Conservation (phyloP, 345 rosid species). For the Populus davidiana region DNA sequence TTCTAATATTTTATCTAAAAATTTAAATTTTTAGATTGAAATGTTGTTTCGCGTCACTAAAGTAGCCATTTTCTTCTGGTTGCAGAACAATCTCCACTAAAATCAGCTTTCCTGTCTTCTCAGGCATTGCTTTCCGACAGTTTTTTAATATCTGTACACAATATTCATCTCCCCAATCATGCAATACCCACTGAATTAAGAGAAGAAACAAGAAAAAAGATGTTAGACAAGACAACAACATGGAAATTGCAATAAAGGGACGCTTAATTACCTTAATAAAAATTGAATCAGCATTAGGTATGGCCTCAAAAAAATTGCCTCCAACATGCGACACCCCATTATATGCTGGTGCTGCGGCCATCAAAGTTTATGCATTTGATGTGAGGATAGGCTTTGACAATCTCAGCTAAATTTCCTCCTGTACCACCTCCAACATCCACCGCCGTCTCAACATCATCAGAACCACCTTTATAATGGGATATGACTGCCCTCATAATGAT, state of each 20-base stretch:
- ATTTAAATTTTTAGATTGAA: too few relatives aligned
- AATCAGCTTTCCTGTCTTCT: too few relatives aligned
- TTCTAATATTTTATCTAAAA: too few relatives aligned
- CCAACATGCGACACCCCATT: slow-evolving; percentile 29
- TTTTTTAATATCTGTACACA: slow-evolving; percentile 30
- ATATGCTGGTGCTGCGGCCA: slow-evolving; percentile 28
- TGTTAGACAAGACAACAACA: too few relatives aligned
- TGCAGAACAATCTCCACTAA: slow-evolving; percentile 22
- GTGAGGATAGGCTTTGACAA: slow-evolving; percentile 30
- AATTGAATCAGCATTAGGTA: too few relatives aligned
- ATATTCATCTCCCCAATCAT: slow-evolving; percentile 30
- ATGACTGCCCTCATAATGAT: slow-evolving; percentile 19
- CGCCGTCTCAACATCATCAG: slow-evolving; percentile 13
- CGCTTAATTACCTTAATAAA: too few relatives aligned
- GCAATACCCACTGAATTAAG: slow-evolving; percentile 25
- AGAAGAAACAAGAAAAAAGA: not conserved
- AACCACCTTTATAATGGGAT: slow-evolving; percentile 23
- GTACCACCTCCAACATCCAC: slow-evolving; percentile 45
- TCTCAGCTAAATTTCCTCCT: slow-evolving; percentile 19
- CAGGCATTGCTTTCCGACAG: slow-evolving; percentile 16
- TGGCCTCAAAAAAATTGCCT: slow-evolving; percentile 4
- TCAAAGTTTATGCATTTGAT: slow-evolving; percentile 39
- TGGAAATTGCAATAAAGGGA: too few relatives aligned
- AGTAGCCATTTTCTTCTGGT: not conserved
- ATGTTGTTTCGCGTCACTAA: not conserved